A percentile compares a stretch with the other conserved stretches of the same genome.
phyloP scores from a whole-genome alignment of 805 yeast species.

The Monosporozyma unispora region DNA sequence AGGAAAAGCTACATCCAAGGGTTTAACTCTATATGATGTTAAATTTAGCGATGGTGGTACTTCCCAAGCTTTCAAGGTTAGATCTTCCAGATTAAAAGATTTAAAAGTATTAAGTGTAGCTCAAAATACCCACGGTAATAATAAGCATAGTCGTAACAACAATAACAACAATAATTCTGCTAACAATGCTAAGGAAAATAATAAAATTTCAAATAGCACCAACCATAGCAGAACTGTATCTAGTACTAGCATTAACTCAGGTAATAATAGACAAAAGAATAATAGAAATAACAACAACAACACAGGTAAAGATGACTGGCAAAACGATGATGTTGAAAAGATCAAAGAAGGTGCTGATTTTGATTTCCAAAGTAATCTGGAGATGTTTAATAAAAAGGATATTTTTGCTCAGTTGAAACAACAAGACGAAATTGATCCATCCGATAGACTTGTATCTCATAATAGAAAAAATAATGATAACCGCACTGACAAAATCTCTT shows the following conservation, averaged over 20 bases:
- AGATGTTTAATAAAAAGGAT: slow-evolving; percentile 69
- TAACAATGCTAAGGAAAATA: slow-evolving; percentile 7
- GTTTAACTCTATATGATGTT: slow-evolving; percentile 34
- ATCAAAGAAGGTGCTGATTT: slow-evolving; percentile 54
- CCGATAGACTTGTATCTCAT: slow-evolving; percentile 63
- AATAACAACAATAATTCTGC: slow-evolving; percentile 5
- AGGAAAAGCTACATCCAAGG: slow-evolving; percentile 35
- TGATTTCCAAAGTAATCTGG: slow-evolving; percentile 75
- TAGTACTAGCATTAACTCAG: slow-evolving; percentile 12
- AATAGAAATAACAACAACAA: slow-evolving; percentile 30
- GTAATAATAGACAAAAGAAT: slow-evolving; percentile 2
- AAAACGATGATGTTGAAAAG: slow-evolving; percentile 39
- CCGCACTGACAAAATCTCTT: background rate
- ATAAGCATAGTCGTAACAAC: slow-evolving; percentile 19
- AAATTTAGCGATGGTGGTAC: slow-evolving; percentile 25
- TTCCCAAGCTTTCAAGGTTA: slow-evolving; percentile 28
- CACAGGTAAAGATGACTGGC: slow-evolving; percentile 34
- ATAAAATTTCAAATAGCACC: slow-evolving; percentile 2
- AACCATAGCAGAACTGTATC: slow-evolving; percentile 1
- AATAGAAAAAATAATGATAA: slow-evolving; percentile 38
- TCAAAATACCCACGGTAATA: slow-evolving; percentile 31
- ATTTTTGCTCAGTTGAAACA: slow-evolving; percentile 71
- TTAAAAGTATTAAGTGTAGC: slow-evolving; percentile 25
- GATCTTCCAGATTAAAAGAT: slow-evolving; percentile 30
- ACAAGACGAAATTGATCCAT: slow-evolving; percentile 51